Evolutionary conservation across 345 rosid genomes (phyloP).

Genomic region (Gossypium sturtianum): DNA sequence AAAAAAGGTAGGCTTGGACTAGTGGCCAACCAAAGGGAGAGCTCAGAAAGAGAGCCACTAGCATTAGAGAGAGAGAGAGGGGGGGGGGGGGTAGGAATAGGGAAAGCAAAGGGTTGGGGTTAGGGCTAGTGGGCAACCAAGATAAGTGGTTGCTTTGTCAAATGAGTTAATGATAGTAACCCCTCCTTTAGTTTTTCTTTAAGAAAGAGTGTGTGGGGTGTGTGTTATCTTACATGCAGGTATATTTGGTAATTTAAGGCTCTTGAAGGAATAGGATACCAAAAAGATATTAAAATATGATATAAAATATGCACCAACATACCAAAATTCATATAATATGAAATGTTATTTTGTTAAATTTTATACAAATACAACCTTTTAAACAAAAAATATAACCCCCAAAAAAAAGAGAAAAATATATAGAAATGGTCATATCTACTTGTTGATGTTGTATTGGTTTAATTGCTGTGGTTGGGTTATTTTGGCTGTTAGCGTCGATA

Average conservation of each 20-base stretch:
- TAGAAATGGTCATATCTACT: constrained; percentile 5
- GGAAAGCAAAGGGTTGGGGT: constrained; percentile 7
- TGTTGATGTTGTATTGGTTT: constrained; percentile 12
- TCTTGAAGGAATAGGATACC: neutral
- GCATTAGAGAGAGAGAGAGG: neutral
- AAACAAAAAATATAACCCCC: no score
- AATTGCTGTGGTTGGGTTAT: constrained; percentile 34
- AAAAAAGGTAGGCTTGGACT: constrained; percentile 6
- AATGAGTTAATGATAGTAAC: constrained; percentile 45
- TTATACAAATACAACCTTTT: no score
- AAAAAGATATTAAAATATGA: neutral
- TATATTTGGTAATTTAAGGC: neutral
- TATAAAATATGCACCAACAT: neutral
- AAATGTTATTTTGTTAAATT: no score
- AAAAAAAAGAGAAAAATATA: neutral
- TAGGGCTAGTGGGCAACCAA: constrained; percentile 17
- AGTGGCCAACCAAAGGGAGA: constrained; percentile 24
- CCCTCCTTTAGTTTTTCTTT: constrained; percentile 19
- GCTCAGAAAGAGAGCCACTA: neutral
- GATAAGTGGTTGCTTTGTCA: constrained; percentile 32
- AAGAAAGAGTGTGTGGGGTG: neutral
- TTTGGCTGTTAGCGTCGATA: constrained; percentile 88
- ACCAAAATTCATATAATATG: neutral
- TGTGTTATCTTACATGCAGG: neutral
- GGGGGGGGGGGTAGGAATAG: neutral